Evolutionary conservation across 1,284 basidiomycete genomes (phyloP).

Genomic region (Microbotryum silenes-acaulis): DNA sequence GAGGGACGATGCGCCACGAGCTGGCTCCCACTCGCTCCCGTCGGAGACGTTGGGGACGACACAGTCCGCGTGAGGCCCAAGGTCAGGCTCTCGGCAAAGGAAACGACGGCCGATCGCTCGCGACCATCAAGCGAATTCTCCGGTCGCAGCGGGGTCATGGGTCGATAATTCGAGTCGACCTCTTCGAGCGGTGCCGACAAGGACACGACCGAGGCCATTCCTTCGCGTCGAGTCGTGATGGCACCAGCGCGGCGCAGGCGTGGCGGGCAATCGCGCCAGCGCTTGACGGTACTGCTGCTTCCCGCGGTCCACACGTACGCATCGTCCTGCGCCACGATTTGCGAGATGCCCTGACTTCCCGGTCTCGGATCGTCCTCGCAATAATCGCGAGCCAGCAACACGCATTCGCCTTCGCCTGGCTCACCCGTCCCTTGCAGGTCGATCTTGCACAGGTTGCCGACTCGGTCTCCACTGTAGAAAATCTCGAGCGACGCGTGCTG

Average conservation of each 20-base stretch:
- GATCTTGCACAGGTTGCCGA: constrained; percentile 79
- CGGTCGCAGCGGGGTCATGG: constrained; percentile 6
- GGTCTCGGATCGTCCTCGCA: constrained; percentile 41
- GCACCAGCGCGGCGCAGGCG: neutral
- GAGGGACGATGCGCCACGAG: constrained; percentile 17
- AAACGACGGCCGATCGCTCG: constrained; percentile 21
- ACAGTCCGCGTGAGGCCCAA: constrained; percentile 17
- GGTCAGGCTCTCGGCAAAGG: constrained; percentile 25
- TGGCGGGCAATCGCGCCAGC: constrained; percentile 53
- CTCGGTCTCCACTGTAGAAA: constrained; percentile 93
- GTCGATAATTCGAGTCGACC: neutral
- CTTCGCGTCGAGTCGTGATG: constrained; percentile 1
- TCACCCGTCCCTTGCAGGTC: constrained; percentile 76
- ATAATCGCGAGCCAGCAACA: constrained; percentile 66
- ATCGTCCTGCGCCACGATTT: constrained; percentile 77
- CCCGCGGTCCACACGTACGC: constrained; percentile 85
- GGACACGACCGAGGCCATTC: neutral
- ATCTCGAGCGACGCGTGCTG: constrained; percentile 77
- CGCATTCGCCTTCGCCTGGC: constrained; percentile 72
- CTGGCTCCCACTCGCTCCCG: neutral
- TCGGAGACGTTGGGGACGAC: constrained; percentile 15
- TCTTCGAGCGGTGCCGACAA: constrained; percentile 3
- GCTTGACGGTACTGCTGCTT: constrained; percentile 65
- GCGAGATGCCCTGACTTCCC: constrained; percentile 58
- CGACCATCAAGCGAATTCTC: constrained; percentile 1